phyloP scores from a whole-genome alignment of 2,329 filamentous ascomycete genomes.

The Amesomyces nigricolor region DNA sequence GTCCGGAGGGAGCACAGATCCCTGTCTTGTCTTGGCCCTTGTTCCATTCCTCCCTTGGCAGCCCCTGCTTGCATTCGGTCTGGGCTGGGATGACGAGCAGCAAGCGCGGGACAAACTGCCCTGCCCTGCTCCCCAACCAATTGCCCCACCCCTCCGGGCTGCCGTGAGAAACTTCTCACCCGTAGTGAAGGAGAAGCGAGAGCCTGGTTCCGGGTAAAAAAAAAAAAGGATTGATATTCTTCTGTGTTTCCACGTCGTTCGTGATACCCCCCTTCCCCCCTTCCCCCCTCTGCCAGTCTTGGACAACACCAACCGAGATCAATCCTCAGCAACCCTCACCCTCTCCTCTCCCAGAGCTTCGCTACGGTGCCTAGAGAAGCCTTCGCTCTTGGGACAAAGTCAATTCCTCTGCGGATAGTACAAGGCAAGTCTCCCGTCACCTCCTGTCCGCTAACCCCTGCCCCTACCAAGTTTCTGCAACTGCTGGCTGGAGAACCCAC shows the following conservation, averaged over 20 bases:
- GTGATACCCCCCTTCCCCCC: conserved; percentile 8
- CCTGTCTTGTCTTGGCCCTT: neutral
- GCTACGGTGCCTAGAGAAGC: no score
- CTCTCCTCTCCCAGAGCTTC: no score
- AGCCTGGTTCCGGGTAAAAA: conserved; percentile 10
- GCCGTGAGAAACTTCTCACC: conserved; percentile 20
- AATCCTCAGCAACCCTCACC: no score
- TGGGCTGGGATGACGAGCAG: conserved; percentile 19
- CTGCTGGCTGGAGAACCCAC: neutral
- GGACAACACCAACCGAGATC: neutral
- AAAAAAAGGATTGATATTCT: conserved; percentile 21
- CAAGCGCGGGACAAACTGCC: conserved; percentile 13
- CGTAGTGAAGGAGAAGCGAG: conserved; percentile 11
- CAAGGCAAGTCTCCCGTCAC: neutral
- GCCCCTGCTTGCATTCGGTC: conserved; percentile 7
- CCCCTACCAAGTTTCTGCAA: neutral
- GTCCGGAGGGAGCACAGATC: neutral
- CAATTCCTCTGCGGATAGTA: no score
- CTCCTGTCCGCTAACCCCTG: neutral
- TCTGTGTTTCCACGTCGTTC: conserved; percentile 18
- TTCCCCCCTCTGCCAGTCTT: neutral
- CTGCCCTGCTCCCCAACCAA: conserved; percentile 8
- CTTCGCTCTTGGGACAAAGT: no score
- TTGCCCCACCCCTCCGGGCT: conserved; percentile 18
- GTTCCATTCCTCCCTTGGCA: conserved; percentile 1